Conservation (phyloP, 345 rosid genomes). For the Citrus unshiu region DNA sequence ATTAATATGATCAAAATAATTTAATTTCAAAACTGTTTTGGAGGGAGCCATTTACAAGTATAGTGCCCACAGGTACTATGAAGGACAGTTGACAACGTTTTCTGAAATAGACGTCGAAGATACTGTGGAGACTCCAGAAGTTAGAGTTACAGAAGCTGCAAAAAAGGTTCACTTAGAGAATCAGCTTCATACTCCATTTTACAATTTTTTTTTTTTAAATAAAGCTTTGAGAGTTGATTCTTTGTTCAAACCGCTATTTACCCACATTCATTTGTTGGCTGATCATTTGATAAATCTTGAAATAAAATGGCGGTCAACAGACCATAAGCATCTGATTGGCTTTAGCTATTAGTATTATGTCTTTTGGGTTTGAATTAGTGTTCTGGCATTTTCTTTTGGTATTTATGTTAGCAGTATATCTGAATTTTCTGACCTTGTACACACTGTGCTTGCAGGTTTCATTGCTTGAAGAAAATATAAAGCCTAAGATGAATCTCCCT, state of each 20-base stretch:
- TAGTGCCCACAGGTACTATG: constrained; percentile 64
- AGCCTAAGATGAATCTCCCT: constrained; percentile 82
- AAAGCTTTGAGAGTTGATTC: neutral
- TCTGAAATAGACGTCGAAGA: constrained; percentile 54
- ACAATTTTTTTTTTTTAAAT: too few species aligned
- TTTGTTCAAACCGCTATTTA: neutral
- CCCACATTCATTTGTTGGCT: neutral
- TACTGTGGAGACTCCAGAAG: constrained; percentile 37
- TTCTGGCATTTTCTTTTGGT: neutral
- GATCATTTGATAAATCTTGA: neutral
- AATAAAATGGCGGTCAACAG: neutral
- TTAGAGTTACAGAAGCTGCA: constrained; percentile 79
- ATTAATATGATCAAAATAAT: neutral
- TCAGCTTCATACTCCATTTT: neutral
- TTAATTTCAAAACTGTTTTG: neutral
- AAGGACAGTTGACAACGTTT: constrained; percentile 72
- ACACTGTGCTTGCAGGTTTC: constrained; percentile 55
- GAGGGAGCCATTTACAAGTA: neutral
- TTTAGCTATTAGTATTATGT: neutral
- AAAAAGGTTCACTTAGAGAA: constrained; percentile 55
- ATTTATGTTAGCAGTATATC: neutral
- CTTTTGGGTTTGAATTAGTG: neutral
- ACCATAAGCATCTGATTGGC: neutral
- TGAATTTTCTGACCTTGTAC: neutral
- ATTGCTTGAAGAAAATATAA: constrained; percentile 76